These are phyloP conservation scores for Platanthera zijinensis DNA, from an alignment of 106 monocot species.

Conservation along the genomic window DNA sequence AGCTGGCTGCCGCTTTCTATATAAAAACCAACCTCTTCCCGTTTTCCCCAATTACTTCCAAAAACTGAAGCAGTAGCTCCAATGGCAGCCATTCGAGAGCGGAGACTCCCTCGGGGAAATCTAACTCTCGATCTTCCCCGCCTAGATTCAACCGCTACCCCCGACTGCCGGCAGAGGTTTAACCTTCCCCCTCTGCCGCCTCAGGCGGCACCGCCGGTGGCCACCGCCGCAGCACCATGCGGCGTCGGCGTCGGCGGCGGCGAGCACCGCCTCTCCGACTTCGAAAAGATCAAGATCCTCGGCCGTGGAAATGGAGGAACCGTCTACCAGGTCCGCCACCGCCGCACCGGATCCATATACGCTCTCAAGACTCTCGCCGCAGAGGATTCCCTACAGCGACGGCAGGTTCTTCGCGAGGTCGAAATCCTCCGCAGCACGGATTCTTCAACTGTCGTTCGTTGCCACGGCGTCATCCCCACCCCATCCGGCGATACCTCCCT, in stretches of 20 bases:
- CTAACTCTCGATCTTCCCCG: conserved; percentile 30
- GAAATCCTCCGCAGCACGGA: conserved; percentile 51
- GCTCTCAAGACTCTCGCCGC: conserved; percentile 67
- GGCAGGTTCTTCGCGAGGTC: conserved; percentile 28
- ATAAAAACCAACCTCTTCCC: not conserved
- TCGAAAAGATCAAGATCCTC: conserved; percentile 63
- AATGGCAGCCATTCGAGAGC: conserved; percentile 38
- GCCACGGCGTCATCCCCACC: conserved; percentile 26
- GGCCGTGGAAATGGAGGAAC: conserved; percentile 86
- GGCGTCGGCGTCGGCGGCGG: conserved; percentile 4
- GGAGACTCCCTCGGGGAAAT: conserved; percentile 15
- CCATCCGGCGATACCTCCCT: conserved; percentile 36
- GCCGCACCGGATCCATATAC: conserved; percentile 29
- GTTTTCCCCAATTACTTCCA: not conserved
- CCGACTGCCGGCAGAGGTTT: conserved; percentile 9
- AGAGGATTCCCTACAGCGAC: conserved; percentile 4
- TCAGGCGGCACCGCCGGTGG: not conserved
- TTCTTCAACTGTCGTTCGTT: conserved; percentile 42
- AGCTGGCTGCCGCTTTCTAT: not conserved
- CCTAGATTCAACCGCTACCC: not conserved
- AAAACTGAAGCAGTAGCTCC: not conserved
- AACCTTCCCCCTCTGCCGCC: conserved; percentile 2
- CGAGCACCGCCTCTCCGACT: conserved; percentile 47
- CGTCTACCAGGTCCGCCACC: conserved; percentile 83
- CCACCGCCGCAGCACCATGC: not conserved